These are phyloP conservation scores for Porphyrellus cyaneotinctus DNA, from an alignment of 768 basidiomycete species.

Conservation along the genomic window DNA sequence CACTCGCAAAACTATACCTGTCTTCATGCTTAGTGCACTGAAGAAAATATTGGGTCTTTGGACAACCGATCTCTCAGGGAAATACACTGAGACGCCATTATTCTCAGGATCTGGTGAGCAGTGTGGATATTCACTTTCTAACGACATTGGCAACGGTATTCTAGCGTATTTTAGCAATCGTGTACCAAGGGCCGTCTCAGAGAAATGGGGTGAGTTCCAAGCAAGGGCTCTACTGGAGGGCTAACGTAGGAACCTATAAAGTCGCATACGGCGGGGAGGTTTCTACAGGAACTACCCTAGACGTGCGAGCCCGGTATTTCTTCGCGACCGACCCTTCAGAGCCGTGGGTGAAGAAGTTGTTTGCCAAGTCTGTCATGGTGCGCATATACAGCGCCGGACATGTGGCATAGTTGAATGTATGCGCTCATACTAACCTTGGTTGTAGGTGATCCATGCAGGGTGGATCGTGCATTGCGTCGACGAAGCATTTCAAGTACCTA, in stretches of 20 bases:
- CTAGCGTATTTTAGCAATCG: slow-evolving; percentile 29
- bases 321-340: slow-evolving; percentile 28
- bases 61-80: background rate
- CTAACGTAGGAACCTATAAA: slow-evolving; percentile 2
- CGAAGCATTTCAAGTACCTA: slow-evolving; percentile 22
- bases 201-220: slow-evolving; percentile 24
- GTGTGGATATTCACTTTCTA: too few relatives aligned
- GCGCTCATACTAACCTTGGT: background rate
- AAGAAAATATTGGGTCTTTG: slow-evolving; percentile 3
- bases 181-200: slow-evolving; percentile 18
- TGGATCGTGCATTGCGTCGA: slow-evolving; percentile 31
- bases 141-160: background rate
- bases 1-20: background rate
- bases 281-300: slow-evolving; percentile 8
- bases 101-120: slow-evolving; percentile 26
- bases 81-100: background rate
- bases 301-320: slow-evolving; percentile 24
- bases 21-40: background rate
- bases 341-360: slow-evolving; percentile 25
- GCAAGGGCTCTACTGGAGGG: too few relatives aligned
- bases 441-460: slow-evolving; percentile 28
- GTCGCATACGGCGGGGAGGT: slow-evolving; percentile 25
- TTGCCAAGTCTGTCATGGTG: slow-evolving; percentile 28
- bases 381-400: slow-evolving; percentile 9
- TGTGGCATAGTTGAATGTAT: slow-evolving; percentile 4